Conservation (phyloP, 495 filamentous ascomycete species). For the Penicillium canariense region DNA sequence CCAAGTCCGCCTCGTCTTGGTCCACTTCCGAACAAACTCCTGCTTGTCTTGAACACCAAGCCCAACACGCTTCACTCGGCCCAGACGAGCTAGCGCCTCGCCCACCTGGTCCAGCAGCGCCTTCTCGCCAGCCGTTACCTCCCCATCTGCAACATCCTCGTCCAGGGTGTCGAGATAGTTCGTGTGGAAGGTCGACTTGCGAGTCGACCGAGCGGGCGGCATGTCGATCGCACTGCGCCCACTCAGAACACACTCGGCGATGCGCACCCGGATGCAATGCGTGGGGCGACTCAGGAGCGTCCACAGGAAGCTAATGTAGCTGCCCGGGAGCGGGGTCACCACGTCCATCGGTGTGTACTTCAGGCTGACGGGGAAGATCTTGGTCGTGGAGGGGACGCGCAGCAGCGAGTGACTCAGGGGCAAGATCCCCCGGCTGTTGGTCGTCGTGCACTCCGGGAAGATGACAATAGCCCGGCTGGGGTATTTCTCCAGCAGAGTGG, state of each 20-base stretch:
- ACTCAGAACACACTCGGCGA: slow-evolving; percentile 68
- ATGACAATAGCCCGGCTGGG: slow-evolving; percentile 74
- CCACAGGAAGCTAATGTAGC: slow-evolving; percentile 72
- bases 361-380: slow-evolving; percentile 86
- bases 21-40: slow-evolving; percentile 68
- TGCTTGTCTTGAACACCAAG: slow-evolving; percentile 80
- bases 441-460: slow-evolving; percentile 91
- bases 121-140: slow-evolving; percentile 55
- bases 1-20: slow-evolving; percentile 39
- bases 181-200: slow-evolving; percentile 41
- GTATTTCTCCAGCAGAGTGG: slow-evolving; percentile 60
- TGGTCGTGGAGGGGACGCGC: slow-evolving; percentile 56
- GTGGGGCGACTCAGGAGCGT: slow-evolving; percentile 79
- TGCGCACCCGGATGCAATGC: slow-evolving; percentile 84
- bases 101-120: slow-evolving; percentile 68
- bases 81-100: slow-evolving; percentile 84
- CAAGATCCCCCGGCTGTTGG: slow-evolving; percentile 89
- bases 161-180: slow-evolving; percentile 52
- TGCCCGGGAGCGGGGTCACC: slow-evolving; percentile 80
- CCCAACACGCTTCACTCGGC: slow-evolving; percentile 85
- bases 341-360: slow-evolving; percentile 86
- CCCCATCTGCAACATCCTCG: slow-evolving; percentile 33
- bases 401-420: slow-evolving; percentile 74
- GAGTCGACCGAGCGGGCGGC: slow-evolving; percentile 11
- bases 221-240: slow-evolving; percentile 27